Percentiles rank a stretch among this genome's conserved stretches.
These are phyloP conservation scores for Parascedosporium putredinis DNA, from an alignment of 2,329 filamentous ascomycete genomes.

Conservation along the genomic window DNA sequence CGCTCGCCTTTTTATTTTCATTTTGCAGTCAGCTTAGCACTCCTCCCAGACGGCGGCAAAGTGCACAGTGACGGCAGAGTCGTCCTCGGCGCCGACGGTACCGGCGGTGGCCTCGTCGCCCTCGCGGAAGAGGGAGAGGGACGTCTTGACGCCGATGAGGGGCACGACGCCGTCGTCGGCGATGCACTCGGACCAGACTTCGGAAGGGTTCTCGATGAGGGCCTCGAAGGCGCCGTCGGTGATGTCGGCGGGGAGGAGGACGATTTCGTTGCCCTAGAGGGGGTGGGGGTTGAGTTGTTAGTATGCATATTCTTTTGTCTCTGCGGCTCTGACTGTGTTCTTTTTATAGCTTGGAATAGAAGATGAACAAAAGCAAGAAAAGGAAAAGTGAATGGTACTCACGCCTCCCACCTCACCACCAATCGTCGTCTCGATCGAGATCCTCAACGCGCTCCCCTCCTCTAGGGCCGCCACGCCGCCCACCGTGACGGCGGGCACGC, in stretches of 20 bases:
- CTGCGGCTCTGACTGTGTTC: neutral
- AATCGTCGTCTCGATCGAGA: neutral
- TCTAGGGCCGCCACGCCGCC: neutral
- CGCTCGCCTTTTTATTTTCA: neutral
- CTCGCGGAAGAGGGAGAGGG: neutral
- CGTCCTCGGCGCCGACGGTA: neutral
- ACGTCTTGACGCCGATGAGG: constrained; percentile 1
- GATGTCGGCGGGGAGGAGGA: neutral
- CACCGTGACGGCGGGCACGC: neutral
- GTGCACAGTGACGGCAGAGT: neutral
- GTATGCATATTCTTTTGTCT: neutral
- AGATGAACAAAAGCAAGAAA: neutral
- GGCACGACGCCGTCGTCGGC: constrained; percentile 3
- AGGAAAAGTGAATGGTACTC: neutral
- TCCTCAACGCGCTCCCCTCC: neutral
- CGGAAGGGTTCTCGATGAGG: neutral
- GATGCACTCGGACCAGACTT: constrained; percentile 5
- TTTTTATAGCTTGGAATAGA: neutral
- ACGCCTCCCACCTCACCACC: neutral
- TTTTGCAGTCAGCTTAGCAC: neutral
- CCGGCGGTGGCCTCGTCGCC: neutral
- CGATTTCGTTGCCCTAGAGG: neutral
- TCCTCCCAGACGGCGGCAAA: constrained; percentile 3
- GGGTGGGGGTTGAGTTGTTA: neutral
- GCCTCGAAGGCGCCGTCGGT: neutral